Percentiles rank a stretch among this genome's conserved stretches.
These are phyloP conservation scores for Candida oleophila DNA, from an alignment of 805 yeast genomes.

Conservation along the genomic window DNA sequence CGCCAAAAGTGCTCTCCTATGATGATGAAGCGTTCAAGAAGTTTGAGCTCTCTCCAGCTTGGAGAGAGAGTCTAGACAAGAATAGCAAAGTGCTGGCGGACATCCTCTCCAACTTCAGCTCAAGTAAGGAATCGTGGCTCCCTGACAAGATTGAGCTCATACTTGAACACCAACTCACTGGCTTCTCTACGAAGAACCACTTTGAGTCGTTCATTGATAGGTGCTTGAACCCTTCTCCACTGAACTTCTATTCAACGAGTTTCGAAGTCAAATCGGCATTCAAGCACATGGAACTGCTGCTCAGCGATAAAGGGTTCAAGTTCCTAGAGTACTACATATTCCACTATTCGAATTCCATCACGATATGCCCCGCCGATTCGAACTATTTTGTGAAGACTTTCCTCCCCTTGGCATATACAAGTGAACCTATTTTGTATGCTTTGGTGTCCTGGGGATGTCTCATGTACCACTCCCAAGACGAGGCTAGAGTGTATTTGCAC, in stretches of 20 bases:
- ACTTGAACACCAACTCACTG: not conserved
- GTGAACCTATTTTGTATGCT: slow-evolving; percentile 5
- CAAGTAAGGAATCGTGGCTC: not conserved
- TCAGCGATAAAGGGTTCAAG: not conserved
- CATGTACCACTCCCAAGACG: not conserved
- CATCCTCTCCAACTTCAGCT: not conserved
- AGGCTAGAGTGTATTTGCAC: not conserved
- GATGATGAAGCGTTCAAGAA: not conserved
- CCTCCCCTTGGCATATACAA: slow-evolving; percentile 2
- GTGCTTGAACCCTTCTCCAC: not conserved
- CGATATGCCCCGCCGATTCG: slow-evolving; percentile 1
- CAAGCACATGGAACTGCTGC: slow-evolving; percentile 1
- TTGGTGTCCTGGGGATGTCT: slow-evolving; percentile 7
- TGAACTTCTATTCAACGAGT: not conserved
- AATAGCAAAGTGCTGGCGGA: not conserved
- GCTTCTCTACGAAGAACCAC: not conserved
- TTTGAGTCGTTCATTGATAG: not conserved
- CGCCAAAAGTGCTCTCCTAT: not conserved
- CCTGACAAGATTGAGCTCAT: not conserved
- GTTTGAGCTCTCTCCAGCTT: not conserved
- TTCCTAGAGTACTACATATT: not conserved
- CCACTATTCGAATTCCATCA: not conserved
- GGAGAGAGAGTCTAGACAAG: not conserved
- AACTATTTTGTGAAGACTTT: slow-evolving; percentile 6
- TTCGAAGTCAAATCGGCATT: not conserved